Evolutionary conservation across 495 filamentous ascomycete genomes (phyloP), one percentile per base, ranked within the genome.

Genomic region (Neurospora sp.): DNA sequence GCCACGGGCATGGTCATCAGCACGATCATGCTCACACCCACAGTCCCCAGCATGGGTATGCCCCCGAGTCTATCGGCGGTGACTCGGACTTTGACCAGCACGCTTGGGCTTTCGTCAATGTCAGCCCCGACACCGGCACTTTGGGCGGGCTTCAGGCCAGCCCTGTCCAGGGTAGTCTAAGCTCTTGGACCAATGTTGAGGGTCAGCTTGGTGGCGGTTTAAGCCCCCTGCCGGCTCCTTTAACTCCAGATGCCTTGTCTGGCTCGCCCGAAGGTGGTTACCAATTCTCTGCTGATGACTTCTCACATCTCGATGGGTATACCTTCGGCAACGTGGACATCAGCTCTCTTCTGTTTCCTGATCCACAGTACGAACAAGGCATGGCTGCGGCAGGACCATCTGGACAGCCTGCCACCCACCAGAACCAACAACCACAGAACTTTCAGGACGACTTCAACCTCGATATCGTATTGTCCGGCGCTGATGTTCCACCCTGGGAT

Each of bases 1-100:
- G 8, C 53, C 9, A 61, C 5, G 12, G 14, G 5, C 11, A 61
- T 31, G 53, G 22, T 18, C 53, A 61, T 61, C 48, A 31, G 22
- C 48, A 59, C 3, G 2, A 76, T 76, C 20, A 82, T 76, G 41
- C 72, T 77, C 16, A 82, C 81, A 75, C 81, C 79, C 38, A 84
- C 81, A 69, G 74, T 81, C 39, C 79, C 75, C 74, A 70, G 76
- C 40, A 61, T 61, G 22, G 53, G 6, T 61, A 61, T 61, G 53
- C 22, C 6, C 53, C 53, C 53, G 53, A 31, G 22, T 61, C 53
- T 16, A 61, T 31, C 22, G 53, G 27, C 14, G 27, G 53, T 35
- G 53, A 61, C 27, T 61, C 53, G 53, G 53, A 61, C 6, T 61
- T 61, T 31, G 53, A 61, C 27, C 53, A 61, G 8, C 53, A 31